phyloP scores from a whole-genome alignment of 805 yeast genomes.

The Metschnikowia lachancei region DNA sequence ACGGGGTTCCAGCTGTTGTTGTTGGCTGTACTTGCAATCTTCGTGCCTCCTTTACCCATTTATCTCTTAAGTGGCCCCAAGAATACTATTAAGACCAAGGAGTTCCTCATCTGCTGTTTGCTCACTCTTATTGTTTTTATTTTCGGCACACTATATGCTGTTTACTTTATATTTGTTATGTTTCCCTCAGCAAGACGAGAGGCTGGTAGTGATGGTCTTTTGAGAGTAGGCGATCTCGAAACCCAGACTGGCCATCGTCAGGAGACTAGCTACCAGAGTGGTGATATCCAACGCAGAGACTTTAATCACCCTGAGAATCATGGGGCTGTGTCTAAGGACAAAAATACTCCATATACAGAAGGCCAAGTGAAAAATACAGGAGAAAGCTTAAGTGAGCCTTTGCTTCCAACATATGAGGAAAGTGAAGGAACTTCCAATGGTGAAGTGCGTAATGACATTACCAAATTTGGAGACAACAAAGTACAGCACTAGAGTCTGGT shows the following conservation, averaged over 20 bases:
- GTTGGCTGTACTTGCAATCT: slow-evolving; percentile 30
- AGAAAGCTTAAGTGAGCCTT: slow-evolving; percentile 5
- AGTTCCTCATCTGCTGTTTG: slow-evolving; percentile 29
- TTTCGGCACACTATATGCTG: slow-evolving; percentile 30
- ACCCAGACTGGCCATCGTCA: neutral
- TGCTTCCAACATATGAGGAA: slow-evolving; percentile 29
- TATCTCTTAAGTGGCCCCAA: slow-evolving; percentile 28
- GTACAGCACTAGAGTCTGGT: slow-evolving; percentile 23
- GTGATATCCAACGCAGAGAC: slow-evolving; percentile 2
- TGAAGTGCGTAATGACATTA: slow-evolving; percentile 6
- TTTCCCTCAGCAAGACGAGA: slow-evolving; percentile 17
- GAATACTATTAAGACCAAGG: slow-evolving; percentile 33
- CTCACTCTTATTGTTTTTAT: slow-evolving; percentile 31
- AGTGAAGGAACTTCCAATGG: slow-evolving; percentile 17
- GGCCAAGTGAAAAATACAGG: neutral
- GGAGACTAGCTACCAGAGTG: slow-evolving; percentile 10
- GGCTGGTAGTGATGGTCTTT: slow-evolving; percentile 21
- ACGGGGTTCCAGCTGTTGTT: slow-evolving; percentile 23
- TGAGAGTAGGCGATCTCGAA: slow-evolving; percentile 24
- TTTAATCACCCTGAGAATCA: no score
- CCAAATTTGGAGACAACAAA: slow-evolving; percentile 30
- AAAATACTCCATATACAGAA: neutral
- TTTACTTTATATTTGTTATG: slow-evolving; percentile 29
- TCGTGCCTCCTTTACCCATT: slow-evolving; percentile 41
- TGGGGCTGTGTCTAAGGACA: neutral